Evolutionary conservation across 805 yeast species (phyloP).

Genomic region (Monosporozyma unispora): DNA sequence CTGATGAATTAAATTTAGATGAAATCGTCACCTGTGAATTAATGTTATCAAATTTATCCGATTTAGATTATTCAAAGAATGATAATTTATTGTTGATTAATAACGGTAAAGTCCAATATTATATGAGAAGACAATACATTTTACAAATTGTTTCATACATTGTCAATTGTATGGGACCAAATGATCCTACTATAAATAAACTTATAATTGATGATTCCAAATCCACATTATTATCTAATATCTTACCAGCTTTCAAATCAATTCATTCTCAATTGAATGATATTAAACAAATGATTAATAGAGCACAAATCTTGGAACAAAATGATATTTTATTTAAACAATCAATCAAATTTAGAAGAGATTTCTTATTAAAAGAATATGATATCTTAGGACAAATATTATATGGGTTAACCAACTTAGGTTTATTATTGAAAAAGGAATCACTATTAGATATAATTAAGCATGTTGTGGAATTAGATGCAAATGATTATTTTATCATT

Average conservation of each 20-base stretch:
- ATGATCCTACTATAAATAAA: conserved; percentile 10
- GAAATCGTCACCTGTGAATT: conserved; percentile 69
- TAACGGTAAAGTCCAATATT: conserved; percentile 59
- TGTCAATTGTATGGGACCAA: conserved; percentile 18
- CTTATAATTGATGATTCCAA: conserved; percentile 10
- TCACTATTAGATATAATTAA: conserved; percentile 34
- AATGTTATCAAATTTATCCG: conserved; percentile 34
- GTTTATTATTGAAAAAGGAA: conserved; percentile 28
- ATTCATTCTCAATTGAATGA: conserved; percentile 49
- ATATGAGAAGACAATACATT: conserved; percentile 62
- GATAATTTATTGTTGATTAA: conserved; percentile 34
- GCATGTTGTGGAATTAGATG: conserved; percentile 40
- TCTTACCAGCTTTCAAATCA: conserved; percentile 46
- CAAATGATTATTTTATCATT: conserved; percentile 55
- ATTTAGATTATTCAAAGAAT: conserved; percentile 8
- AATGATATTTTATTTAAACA: conserved; percentile 39
- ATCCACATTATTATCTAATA: conserved; percentile 30
- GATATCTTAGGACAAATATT: conserved; percentile 62
- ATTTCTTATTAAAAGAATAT: conserved; percentile 55
- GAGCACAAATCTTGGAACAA: conserved; percentile 46
- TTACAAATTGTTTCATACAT: conserved; percentile 50
- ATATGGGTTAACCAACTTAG: conserved; percentile 39
- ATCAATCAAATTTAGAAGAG: conserved; percentile 48
- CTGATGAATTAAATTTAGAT: conserved; percentile 66
- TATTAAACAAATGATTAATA: conserved; percentile 44